Evolutionary conservation across 306 rosid genomes (phyloP).

Genomic region (Geum urbanum): DNA sequence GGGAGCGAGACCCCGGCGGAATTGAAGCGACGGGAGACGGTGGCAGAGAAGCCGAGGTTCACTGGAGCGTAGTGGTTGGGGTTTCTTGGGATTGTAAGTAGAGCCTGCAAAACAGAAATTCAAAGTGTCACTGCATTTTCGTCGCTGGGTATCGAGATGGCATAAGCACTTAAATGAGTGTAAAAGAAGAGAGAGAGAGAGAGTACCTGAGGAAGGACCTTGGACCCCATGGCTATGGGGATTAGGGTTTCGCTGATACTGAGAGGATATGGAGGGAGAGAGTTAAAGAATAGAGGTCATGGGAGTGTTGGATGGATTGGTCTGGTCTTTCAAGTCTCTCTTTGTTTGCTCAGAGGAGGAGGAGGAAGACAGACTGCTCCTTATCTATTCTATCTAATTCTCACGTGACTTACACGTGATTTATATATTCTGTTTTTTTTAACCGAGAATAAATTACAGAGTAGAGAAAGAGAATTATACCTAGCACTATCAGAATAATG

Average conservation of each 20-base stretch:
- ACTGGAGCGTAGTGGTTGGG: slow-evolving; percentile 35
- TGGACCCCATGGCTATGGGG: slow-evolving; percentile 50
- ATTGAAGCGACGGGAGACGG: slow-evolving; percentile 28
- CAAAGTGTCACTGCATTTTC: not conserved
- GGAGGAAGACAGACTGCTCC: not conserved
- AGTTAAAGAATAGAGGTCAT: slow-evolving; percentile 29
- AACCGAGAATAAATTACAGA: too few species aligned
- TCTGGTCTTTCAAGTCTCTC: too few species aligned
- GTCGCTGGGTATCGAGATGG: not conserved
- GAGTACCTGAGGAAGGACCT: slow-evolving; percentile 68
- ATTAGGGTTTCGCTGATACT: slow-evolving; percentile 14
- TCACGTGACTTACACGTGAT: slow-evolving; percentile 9
- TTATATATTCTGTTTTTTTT: too few species aligned
- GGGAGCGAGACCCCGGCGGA: slow-evolving; percentile 34
- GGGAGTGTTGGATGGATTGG: slow-evolving; percentile 7
- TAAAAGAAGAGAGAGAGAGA: slow-evolving; percentile 6
- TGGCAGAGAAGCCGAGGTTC: slow-evolving; percentile 38
- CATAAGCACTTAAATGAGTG: not conserved
- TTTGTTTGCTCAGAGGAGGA: too few species aligned
- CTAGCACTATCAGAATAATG: too few species aligned
- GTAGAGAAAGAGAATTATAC: too few species aligned
- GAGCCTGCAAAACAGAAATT: slow-evolving; percentile 36
- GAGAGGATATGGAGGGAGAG: not conserved
- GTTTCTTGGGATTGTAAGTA: slow-evolving; percentile 38
- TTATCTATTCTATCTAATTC: slow-evolving; percentile 33